phyloP scores from a whole-genome alignment of 1,284 basidiomycete species.

The Irpex sp. region DNA sequence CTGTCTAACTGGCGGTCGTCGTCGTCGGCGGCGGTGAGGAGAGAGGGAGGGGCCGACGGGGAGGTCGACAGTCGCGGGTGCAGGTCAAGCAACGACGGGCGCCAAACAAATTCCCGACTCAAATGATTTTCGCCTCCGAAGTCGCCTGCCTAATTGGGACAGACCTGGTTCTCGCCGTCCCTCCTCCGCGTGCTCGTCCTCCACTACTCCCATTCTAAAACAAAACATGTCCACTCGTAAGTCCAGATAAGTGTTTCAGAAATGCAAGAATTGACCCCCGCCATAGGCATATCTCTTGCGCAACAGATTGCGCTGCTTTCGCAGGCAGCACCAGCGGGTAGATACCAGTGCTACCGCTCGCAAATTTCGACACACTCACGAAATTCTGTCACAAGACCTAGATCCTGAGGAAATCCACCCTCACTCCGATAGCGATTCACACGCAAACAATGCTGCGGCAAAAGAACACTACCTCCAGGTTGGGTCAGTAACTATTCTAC shows the following conservation, averaged over 20 bases:
- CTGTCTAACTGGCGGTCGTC: slow-evolving; percentile 14
- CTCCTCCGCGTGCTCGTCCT: slow-evolving; percentile 4
- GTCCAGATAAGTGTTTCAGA: no score
- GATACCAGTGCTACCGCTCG: neutral
- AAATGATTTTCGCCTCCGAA: slow-evolving; percentile 11
- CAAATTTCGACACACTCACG: slow-evolving; percentile 15
- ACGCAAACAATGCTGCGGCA: slow-evolving; percentile 29
- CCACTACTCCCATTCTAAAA: neutral
- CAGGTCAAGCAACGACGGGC: slow-evolving; percentile 1
- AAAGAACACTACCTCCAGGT: slow-evolving; percentile 83
- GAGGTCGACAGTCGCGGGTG: slow-evolving; percentile 3
- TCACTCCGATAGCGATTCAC: slow-evolving; percentile 9
- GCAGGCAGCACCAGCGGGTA: slow-evolving; percentile 66
- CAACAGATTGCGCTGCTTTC: slow-evolving; percentile 81
- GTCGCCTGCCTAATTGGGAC: slow-evolving; percentile 4
- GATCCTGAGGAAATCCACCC: slow-evolving; percentile 70
- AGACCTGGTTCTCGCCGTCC: slow-evolving; percentile 1
- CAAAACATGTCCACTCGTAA: no score
- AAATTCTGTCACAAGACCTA: slow-evolving; percentile 47
- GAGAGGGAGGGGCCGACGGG: slow-evolving; percentile 4
- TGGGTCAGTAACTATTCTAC: slow-evolving; percentile 48
- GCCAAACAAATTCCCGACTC: slow-evolving; percentile 9
- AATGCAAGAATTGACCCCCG: neutral
- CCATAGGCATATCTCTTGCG: slow-evolving; percentile 64
- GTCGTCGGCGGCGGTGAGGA: slow-evolving; percentile 16